Percentiles rank a stretch among this genome's conserved stretches.
These are phyloP conservation scores for Mentha longifolia DNA, from an alignment of 257 asterid species.

Conservation along the genomic window DNA sequence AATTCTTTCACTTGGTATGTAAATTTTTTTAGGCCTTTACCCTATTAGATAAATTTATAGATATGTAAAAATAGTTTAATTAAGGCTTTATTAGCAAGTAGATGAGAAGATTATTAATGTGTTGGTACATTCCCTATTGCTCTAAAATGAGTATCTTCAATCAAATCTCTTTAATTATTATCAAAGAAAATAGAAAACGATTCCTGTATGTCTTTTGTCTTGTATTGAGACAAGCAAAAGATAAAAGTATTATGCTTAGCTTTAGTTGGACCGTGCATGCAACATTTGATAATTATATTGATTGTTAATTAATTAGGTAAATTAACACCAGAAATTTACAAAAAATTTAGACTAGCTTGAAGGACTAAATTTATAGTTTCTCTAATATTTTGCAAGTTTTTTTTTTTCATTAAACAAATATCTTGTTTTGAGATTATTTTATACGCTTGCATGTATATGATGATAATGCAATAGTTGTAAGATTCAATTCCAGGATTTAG, in stretches of 20 bases:
- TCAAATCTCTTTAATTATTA: not conserved
- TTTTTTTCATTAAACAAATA: too few species aligned
- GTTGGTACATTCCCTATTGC: not conserved
- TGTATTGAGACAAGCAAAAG: not conserved
- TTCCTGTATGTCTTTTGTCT: not conserved
- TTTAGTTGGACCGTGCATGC: slow-evolving; percentile 1
- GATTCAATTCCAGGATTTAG: too few species aligned
- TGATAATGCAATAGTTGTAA: too few species aligned
- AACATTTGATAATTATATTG: not conserved
- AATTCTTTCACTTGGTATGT: too few species aligned
- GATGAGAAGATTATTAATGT: not conserved
- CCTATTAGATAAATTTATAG: too few species aligned
- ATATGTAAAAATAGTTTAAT: too few species aligned
- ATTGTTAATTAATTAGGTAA: not conserved
- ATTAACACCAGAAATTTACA: not conserved
- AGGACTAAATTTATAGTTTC: not conserved
- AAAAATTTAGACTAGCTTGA: not conserved
- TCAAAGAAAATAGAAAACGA: not conserved
- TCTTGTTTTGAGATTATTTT: too few species aligned
- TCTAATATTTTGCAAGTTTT: too few species aligned
- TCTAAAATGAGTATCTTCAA: not conserved
- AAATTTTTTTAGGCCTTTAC: too few species aligned
- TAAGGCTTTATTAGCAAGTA: not conserved
- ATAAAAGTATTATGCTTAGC: not conserved
- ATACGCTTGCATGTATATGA: too few species aligned